phyloP scores from a whole-genome alignment of 2,329 filamentous ascomycete species.

The Monosporascus cannonballus region DNA sequence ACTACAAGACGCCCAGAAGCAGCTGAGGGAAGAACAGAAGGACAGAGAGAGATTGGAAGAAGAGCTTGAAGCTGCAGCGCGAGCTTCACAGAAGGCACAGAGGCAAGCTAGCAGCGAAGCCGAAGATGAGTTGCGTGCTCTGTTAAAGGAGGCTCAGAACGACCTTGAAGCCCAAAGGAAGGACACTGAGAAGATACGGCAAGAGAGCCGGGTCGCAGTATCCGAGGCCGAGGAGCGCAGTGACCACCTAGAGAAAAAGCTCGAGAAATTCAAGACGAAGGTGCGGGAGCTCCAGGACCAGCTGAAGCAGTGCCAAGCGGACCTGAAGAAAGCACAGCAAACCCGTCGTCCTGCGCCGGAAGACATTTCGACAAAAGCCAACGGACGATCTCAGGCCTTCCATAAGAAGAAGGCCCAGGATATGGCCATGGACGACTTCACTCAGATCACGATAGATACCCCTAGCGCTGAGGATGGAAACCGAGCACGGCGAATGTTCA shows the following conservation, averaged over 20 bases:
- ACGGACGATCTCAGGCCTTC: slow-evolving; percentile 29
- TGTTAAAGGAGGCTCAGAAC: slow-evolving; percentile 24
- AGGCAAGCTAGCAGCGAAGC: slow-evolving; percentile 9
- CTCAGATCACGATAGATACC: slow-evolving; percentile 39
- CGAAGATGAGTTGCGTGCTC: slow-evolving; percentile 23
- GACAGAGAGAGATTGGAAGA: slow-evolving; percentile 28
- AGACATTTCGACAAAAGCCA: slow-evolving; percentile 23
- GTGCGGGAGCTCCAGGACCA: slow-evolving; percentile 64
- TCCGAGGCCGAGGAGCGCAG: slow-evolving; percentile 57
- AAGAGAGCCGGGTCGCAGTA: slow-evolving; percentile 46
- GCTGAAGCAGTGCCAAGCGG: slow-evolving; percentile 55
- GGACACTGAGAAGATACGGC: slow-evolving; percentile 39
- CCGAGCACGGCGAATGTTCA: slow-evolving; percentile 35
- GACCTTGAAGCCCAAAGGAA: slow-evolving; percentile 34
- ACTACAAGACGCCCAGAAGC: slow-evolving; percentile 22
- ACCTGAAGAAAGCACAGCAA: slow-evolving; percentile 34
- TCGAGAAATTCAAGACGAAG: slow-evolving; percentile 65
- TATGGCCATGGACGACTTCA: slow-evolving; percentile 37
- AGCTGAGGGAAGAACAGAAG: slow-evolving; percentile 23
- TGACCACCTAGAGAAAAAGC: slow-evolving; percentile 61
- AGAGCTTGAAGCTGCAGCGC: slow-evolving; percentile 27
- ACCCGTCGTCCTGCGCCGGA: slow-evolving; percentile 30
- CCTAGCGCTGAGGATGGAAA: slow-evolving; percentile 30
- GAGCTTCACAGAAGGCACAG: slow-evolving; percentile 21
- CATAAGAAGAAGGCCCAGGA: slow-evolving; percentile 43